Conservation (phyloP, 176 grass and related monocot genomes). For the Rhipidocladum racemiflorum region DNA sequence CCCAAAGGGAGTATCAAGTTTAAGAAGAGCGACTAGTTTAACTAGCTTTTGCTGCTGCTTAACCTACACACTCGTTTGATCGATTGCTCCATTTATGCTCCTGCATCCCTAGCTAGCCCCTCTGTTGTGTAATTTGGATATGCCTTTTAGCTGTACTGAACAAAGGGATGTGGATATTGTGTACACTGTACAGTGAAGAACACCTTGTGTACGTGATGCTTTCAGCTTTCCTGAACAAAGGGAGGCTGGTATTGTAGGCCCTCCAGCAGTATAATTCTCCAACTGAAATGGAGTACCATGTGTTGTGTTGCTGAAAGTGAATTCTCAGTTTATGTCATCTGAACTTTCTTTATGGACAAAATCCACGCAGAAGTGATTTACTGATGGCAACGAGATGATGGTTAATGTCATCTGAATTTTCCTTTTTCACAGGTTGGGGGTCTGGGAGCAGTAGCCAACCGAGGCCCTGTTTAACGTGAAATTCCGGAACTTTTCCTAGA, state of each 20-base stretch:
- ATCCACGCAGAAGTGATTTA: background rate
- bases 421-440: background rate
- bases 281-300: background rate
- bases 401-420: background rate
- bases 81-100: too few relatives aligned
- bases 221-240: background rate
- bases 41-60: background rate
- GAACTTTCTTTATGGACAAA: too few relatives aligned
- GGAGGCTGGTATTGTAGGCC: background rate
- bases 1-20: slow-evolving; percentile 59
- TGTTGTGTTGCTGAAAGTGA: background rate
- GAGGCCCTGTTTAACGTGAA: too few relatives aligned
- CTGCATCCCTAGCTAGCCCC: too few relatives aligned
- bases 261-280: background rate
- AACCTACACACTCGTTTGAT: background rate
- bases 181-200: slow-evolving; percentile 3
- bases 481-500: too few relatives aligned
- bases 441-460: background rate
- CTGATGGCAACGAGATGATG: background rate
- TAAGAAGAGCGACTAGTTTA: slow-evolving; percentile 63
- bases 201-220: background rate
- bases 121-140: background rate
- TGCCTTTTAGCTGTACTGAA: background rate
- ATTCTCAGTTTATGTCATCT: too few relatives aligned
- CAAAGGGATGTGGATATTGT: background rate